phyloP scores from a whole-genome alignment of 2,329 filamentous ascomycete genomes.

The Fusarium robinianum region DNA sequence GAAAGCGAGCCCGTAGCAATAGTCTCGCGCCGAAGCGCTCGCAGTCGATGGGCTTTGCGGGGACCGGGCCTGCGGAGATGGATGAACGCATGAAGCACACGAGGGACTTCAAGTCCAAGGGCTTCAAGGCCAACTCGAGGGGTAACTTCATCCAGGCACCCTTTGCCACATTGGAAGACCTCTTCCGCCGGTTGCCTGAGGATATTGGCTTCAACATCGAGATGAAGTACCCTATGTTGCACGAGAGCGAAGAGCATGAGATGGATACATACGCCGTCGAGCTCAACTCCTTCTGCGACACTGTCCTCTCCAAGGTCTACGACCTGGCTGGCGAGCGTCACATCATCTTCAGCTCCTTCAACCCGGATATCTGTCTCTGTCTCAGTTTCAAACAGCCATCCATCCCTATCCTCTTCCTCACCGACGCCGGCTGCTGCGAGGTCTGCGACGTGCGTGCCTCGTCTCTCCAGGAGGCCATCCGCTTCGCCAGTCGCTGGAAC shows the following conservation, averaged over 20 bases:
- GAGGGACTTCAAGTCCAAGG: constrained; percentile 89
- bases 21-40: constrained; percentile 54
- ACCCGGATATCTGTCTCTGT: constrained; percentile 93
- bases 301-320: constrained; percentile 87
- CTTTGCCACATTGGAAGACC: constrained; percentile 92
- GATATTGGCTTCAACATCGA: constrained; percentile 96
- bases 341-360: constrained; percentile 96
- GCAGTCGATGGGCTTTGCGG: constrained; percentile 58
- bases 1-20: constrained; percentile 41
- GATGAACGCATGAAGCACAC: constrained; percentile 97
- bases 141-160: constrained; percentile 95
- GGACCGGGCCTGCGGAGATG: constrained; percentile 47
- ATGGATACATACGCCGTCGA: constrained; percentile 98
- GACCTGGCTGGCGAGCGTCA: constrained; percentile 81
- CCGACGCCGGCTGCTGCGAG: constrained; percentile 78
- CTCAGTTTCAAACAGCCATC: constrained; percentile 96
- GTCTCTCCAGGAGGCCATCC: constrained; percentile 91
- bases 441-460: constrained; percentile 90
- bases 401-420: constrained; percentile 93
- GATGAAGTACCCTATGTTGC: constrained; percentile 98
- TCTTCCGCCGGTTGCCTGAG: constrained; percentile 83
- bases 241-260: constrained; percentile 91
- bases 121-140: constrained; percentile 93
- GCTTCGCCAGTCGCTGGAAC: constrained; percentile 95
- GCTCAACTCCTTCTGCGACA: constrained; percentile 95